Conservation (phyloP, 2,329 filamentous ascomycete genomes). For the Calonectria henricotiae region DNA sequence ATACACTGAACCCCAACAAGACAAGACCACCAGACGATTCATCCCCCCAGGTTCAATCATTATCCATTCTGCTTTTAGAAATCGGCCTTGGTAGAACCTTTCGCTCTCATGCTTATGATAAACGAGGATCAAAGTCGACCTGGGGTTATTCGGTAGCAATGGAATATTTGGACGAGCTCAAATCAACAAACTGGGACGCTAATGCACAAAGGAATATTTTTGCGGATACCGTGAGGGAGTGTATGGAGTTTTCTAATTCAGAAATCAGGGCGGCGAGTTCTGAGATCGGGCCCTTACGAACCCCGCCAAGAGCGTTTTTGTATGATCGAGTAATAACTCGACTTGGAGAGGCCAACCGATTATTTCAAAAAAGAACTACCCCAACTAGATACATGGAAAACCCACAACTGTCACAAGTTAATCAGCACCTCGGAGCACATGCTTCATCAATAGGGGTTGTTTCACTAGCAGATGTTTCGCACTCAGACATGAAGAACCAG, state of each 20-base stretch:
- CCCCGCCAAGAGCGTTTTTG: neutral
- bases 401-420: too few relatives aligned
- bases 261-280: neutral
- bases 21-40: too few relatives aligned
- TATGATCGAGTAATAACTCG: conserved; percentile 4
- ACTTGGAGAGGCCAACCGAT: neutral
- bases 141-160: neutral
- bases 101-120: neutral
- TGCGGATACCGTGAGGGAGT: neutral
- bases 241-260: neutral
- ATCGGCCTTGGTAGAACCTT: conserved; percentile 18
- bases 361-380: too few relatives aligned
- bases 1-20: neutral
- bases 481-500: too few relatives aligned
- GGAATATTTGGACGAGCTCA: neutral
- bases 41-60: neutral
- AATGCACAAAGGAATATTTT: conserved; percentile 15
- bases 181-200: conserved; percentile 1
- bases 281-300: neutral
- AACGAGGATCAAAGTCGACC: neutral
- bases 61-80: conserved; percentile 16
- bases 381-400: too few relatives aligned
- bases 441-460: too few relatives aligned
- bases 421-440: too few relatives aligned
- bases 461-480: too few relatives aligned